Percentiles rank a stretch among this genome's conserved stretches.
phyloP scores from a whole-genome alignment of 305 asterid species.

The Plantago lanceolata region DNA sequence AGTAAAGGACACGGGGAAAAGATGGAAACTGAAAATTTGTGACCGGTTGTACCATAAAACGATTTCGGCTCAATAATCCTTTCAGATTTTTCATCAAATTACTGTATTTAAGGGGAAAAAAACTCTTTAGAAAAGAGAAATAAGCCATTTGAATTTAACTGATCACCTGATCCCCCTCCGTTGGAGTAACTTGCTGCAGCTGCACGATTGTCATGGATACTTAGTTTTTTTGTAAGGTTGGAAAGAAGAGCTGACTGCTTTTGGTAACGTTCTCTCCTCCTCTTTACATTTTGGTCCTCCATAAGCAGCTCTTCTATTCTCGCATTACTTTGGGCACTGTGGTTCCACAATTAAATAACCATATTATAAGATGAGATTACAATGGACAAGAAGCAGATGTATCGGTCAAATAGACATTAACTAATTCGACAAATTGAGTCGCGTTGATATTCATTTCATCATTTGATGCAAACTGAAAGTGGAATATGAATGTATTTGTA shows the following conservation, averaged over 20 bases:
- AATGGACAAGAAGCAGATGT: conserved; percentile 9
- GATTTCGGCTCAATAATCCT: no score
- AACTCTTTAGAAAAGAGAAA: not conserved
- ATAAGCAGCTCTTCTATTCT: conserved; percentile 91
- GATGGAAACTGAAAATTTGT: no score
- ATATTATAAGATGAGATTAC: conserved; percentile 11
- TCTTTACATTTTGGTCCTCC: conserved; percentile 92
- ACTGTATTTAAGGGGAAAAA: no score
- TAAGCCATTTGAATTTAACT: not conserved
- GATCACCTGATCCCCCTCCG: conserved; percentile 67
- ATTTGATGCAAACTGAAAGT: not conserved
- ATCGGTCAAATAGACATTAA: not conserved
- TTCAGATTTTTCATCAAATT: no score
- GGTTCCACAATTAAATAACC: conserved; percentile 19
- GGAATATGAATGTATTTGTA: not conserved
- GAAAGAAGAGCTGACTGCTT: conserved; percentile 93
- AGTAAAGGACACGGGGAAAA: no score
- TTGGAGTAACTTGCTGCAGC: conserved; percentile 73
- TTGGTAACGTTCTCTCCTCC: conserved; percentile 73
- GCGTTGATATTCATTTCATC: conserved; percentile 8
- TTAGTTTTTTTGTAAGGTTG: conserved; percentile 79
- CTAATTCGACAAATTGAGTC: conserved; percentile 6
- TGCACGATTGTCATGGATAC: conserved; percentile 88
- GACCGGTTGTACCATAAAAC: no score
- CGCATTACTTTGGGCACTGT: conserved; percentile 76